A percentile compares a stretch with the other conserved stretches of the same genome.
phyloP scores from a whole-genome alignment of 495 filamentous ascomycete species.

The Oidiodendron maius region DNA sequence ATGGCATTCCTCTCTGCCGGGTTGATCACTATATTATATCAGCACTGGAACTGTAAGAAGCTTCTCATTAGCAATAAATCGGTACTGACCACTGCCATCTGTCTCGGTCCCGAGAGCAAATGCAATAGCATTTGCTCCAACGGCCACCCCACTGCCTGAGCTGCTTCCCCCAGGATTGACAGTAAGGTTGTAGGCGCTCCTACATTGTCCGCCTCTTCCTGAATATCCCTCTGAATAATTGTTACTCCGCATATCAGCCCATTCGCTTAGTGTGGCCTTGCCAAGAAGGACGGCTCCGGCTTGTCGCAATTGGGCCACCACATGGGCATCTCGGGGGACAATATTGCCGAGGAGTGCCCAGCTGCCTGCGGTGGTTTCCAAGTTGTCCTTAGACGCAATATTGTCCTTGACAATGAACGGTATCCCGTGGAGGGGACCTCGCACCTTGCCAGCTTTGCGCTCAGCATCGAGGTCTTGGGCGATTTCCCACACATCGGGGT shows the following conservation, averaged over 20 bases:
- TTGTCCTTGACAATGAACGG: constrained; percentile 67
- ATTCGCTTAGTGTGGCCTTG: constrained; percentile 41
- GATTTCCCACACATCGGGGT: constrained; percentile 43
- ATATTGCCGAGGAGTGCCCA: constrained; percentile 27
- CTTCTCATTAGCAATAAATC: no score
- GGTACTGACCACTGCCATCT: constrained; percentile 40
- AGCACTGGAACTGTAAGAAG: no score
- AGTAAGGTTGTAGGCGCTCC: constrained; percentile 35
- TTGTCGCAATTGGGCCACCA: constrained; percentile 30
- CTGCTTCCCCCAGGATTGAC: constrained; percentile 38
- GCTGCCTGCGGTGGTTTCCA: constrained; percentile 44
- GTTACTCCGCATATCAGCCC: constrained; percentile 26
- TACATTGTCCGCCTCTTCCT: constrained; percentile 40
- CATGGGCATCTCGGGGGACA: constrained; percentile 25
- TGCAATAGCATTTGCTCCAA: constrained; percentile 36
- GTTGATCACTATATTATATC: no score
- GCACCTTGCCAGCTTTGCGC: constrained; percentile 44
- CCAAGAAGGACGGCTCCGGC: constrained; percentile 41
- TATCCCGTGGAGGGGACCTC: constrained; percentile 64
- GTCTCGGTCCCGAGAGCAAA: constrained; percentile 42
- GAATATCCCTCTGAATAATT: constrained; percentile 35
- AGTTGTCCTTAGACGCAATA: constrained; percentile 19
- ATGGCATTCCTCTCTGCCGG: constrained; percentile 36
- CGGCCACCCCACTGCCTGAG: constrained; percentile 39
- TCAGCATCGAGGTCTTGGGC: constrained; percentile 54